Evolutionary conservation across 108 stramenopile species (phyloP), one percentile per base, ranked within the genome.

Genomic region (Parmales sp.): DNA sequence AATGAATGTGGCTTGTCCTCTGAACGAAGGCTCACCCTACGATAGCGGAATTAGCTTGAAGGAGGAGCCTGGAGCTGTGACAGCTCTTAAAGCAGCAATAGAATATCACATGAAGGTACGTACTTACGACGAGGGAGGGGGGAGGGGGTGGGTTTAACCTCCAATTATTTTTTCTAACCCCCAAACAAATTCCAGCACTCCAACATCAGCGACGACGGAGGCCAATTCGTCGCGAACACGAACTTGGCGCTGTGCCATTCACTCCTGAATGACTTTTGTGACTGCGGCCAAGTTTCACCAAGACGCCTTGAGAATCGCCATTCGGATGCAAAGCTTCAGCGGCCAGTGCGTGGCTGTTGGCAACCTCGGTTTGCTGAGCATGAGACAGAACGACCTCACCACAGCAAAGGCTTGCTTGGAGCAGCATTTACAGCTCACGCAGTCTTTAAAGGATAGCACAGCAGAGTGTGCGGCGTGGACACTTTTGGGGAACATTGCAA

Each of bases 281-380:
- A 39, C 11, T 11, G 71, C 78, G 1, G 80, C 80, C 23, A 45
- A 48, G 48, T 76, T 77, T 46, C 78, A 78, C 63, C 80, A 81
- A 41, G 73, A 74, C 34, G 75, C 80, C 18, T 74, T 74, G 26
- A 68, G 69, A 19, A 67, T 67, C n/a, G 76, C 76, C n/a, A 70
- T 77, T 37, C 9, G 38, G n/a, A 45, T 70, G 39, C 66, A 76
- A 69, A 65, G 70, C 50, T 41, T 69, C 31, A 68, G 39, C 63
- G 77, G 70, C 20, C 80, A 81, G 68, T 43, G 49, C 72, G 48
- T 81, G n/a, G 74, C 80, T 28, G 77, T 76, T 25, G 80, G 80
- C 1, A 81, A 81, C 63, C 63, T 81, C 2, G 80, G 80, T 6
- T 23, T 72, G 5, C 54, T 81, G 19, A 78, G 77, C 16, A 22